A percentile compares a stretch with the other conserved stretches of the same genome.
Evolutionary conservation across 345 rosid genomes (phyloP).

Genomic region (Turnera subulata): DNA sequence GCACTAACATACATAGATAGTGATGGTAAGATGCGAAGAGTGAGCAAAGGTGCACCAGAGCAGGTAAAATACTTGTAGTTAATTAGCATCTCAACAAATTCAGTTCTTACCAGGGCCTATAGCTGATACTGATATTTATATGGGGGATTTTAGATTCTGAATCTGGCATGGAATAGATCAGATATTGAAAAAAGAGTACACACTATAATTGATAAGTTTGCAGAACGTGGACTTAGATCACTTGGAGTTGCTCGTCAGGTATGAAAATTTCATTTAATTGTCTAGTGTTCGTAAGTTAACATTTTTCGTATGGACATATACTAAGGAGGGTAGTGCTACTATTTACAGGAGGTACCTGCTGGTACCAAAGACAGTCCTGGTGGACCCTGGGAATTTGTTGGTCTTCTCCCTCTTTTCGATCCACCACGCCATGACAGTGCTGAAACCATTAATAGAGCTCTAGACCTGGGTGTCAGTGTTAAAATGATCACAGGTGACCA

Average conservation of each 20-base stretch:
- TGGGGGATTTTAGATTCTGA: slow-evolving; percentile 40
- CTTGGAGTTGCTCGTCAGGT: slow-evolving; percentile 86
- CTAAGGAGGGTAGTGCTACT: not conserved
- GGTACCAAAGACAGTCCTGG: slow-evolving; percentile 70
- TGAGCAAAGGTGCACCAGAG: slow-evolving; percentile 98
- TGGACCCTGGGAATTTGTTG: slow-evolving; percentile 90
- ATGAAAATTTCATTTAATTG: slow-evolving; percentile 1
- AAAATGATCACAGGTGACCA: slow-evolving; percentile 93
- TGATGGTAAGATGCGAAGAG: slow-evolving; percentile 69
- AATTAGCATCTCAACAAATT: slow-evolving; percentile 4
- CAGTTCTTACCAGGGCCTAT: not conserved
- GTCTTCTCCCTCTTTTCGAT: slow-evolving; percentile 69
- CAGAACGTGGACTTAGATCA: slow-evolving; percentile 87
- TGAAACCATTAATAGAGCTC: slow-evolving; percentile 68
- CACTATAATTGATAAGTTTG: slow-evolving; percentile 56
- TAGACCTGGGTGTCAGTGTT: slow-evolving; percentile 67
- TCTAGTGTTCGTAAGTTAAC: not conserved
- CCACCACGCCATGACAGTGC: slow-evolving; percentile 81
- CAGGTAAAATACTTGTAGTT: slow-evolving; percentile 40
- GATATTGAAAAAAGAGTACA: slow-evolving; percentile 44
- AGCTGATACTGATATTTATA: not conserved
- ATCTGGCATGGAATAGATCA: slow-evolving; percentile 44
- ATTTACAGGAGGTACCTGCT: slow-evolving; percentile 48
- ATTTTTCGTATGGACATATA: not conserved
- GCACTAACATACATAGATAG: slow-evolving; percentile 72